Evolutionary conservation across 2,329 filamentous ascomycete species (phyloP), one percentile per base, ranked within the genome.

Genomic region (Fusarium sp.): DNA sequence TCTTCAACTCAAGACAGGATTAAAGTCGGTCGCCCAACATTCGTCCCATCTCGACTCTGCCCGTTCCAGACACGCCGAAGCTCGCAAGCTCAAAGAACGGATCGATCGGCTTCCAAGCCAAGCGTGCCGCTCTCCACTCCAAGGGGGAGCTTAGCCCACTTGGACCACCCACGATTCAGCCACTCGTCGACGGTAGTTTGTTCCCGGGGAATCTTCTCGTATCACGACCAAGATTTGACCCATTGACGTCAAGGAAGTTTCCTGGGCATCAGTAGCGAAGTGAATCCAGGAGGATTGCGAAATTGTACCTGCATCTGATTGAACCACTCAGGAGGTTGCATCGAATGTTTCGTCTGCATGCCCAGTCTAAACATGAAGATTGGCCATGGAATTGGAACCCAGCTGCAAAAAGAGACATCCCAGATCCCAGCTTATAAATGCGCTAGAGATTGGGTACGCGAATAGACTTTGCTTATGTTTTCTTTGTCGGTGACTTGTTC

Each of bases 71-170:
- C 37, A 56, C n/a, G 45, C 60, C 30, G 37, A 27, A 20, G 32
- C 52, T 37, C 25, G 30, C 45, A 50, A 50, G 35, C 56, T 23
- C 35, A 66, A 45, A 71, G 18, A 61, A 64, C 73, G 67, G 73
- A 68, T 75, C 58, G 50, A 74, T 60, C 67, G 73, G 73, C 73
- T 64, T 64, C 59, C 34, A 37, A 64, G 67, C 72, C 68, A 64
- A 69, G 58, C 39, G 35, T 58, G 14, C 20, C n/a, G 8, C 43
- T 70, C 70, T 63, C 73, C 73, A 74, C 73, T 74, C 45, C 67
- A 71, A 75, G 48, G 73, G 73, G 69, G 41, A 71, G 14, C 37
- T 2, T 16, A 61, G n/a, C 43, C 67, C 66, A 61, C 57, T 27
- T 52, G 32, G 54, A 16, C 54, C 39, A 32, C 30, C 35, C 54